phyloP scores from a whole-genome alignment of 202 grass and related monocot species.

The Saccharum hybrid region DNA sequence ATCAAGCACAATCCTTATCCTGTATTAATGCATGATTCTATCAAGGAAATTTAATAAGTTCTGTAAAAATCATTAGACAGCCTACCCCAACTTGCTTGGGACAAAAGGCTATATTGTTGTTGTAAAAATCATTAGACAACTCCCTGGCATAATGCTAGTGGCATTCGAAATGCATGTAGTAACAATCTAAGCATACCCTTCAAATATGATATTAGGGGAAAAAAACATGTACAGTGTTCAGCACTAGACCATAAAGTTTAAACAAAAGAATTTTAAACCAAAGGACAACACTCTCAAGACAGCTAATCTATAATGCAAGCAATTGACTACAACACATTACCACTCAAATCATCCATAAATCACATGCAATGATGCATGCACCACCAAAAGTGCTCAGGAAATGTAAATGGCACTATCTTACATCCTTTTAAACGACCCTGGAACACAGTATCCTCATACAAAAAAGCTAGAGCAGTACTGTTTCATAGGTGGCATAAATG shows the following conservation, averaged over 20 bases:
- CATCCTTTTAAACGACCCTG: neutral
- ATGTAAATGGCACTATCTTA: neutral
- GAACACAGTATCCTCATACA: neutral
- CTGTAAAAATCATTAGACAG: no score
- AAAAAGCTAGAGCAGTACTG: neutral
- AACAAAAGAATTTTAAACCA: neutral
- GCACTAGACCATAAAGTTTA: neutral
- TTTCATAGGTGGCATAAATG: neutral
- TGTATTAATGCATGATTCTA: constrained; percentile 16
- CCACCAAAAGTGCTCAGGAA: neutral
- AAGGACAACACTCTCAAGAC: neutral
- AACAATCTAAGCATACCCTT: neutral
- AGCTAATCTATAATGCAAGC: neutral
- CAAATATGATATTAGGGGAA: neutral
- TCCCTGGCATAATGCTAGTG: neutral
- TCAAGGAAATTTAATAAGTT: neutral
- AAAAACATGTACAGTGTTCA: neutral
- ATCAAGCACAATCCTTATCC: neutral
- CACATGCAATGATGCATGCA: neutral
- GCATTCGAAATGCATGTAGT: neutral
- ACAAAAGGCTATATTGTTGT: no score
- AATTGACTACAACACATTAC: neutral
- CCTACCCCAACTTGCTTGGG: no score
- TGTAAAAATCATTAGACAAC: constrained; percentile 1
- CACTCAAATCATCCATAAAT: neutral